These are phyloP conservation scores for Verbascum thapsus DNA, from an alignment of 257 asterid genomes.

Conservation along the genomic window DNA sequence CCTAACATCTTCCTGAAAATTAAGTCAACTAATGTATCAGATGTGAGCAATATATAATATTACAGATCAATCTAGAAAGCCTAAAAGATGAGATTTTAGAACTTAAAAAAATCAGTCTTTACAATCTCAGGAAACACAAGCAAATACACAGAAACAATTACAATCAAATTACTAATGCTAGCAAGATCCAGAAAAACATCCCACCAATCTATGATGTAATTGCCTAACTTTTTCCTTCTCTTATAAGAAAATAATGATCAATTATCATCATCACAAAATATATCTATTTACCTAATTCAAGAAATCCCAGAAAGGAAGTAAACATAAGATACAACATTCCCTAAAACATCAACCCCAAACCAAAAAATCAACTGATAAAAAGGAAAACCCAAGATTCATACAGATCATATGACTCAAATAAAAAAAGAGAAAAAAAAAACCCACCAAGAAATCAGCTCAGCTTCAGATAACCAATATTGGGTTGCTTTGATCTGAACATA, in stretches of 20 bases:
- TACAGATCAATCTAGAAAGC: constrained; percentile 13
- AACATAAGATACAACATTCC: not conserved
- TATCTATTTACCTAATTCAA: constrained; percentile 19
- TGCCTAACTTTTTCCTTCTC: constrained; percentile 16
- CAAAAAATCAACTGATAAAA: constrained; percentile 17
- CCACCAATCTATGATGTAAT: constrained; percentile 26
- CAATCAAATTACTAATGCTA: constrained; percentile 28
- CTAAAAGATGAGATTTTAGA: constrained; percentile 12
- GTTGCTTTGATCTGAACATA: constrained; percentile 14
- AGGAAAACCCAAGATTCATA: constrained; percentile 34
- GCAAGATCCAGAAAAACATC: constrained; percentile 27
- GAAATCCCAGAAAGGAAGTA: not conserved
- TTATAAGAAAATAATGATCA: constrained; percentile 16
- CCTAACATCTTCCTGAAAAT: constrained; percentile 64
- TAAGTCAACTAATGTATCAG: constrained; percentile 20
- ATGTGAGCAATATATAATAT: constrained; percentile 25
- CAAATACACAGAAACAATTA: constrained; percentile 19
- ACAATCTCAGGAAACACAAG: not conserved
- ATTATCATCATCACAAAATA: constrained; percentile 26
- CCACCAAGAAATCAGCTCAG: constrained; percentile 42
- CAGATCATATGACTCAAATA: constrained; percentile 32
- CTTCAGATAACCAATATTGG: constrained; percentile 25
- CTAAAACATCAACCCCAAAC: constrained; percentile 25
- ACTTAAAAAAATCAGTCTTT: too few species aligned
- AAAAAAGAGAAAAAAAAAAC: constrained; percentile 31